A percentile compares a stretch with the other conserved stretches of the same genome.
Evolutionary conservation across 2,329 filamentous ascomycete genomes (phyloP).

Genomic region (Claviceps sp.): DNA sequence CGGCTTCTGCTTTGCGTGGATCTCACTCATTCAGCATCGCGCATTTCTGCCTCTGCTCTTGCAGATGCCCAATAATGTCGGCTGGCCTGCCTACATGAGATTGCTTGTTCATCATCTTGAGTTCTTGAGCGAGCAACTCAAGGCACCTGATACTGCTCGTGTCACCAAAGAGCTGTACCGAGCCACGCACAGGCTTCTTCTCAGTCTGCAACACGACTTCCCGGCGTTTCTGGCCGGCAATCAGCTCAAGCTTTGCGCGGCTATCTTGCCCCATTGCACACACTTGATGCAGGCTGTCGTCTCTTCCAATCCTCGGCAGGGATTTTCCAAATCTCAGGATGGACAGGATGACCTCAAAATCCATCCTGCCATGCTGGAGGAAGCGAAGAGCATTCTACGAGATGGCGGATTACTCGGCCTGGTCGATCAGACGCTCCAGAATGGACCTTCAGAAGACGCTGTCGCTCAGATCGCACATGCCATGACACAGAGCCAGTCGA

Average conservation of each 20-base stretch:
- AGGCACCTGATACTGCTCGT: slow-evolving; percentile 53
- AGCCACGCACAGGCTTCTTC: slow-evolving; percentile 66
- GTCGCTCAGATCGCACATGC: slow-evolving; percentile 65
- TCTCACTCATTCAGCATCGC: slow-evolving; percentile 70
- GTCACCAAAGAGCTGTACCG: slow-evolving; percentile 75
- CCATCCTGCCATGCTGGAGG: slow-evolving; percentile 49
- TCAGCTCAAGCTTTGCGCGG: slow-evolving; percentile 67
- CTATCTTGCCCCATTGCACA: slow-evolving; percentile 69
- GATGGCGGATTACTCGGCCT: slow-evolving; percentile 43
- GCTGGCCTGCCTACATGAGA: slow-evolving; percentile 65
- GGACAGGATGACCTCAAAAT: slow-evolving; percentile 61
- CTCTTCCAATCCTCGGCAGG: slow-evolving; percentile 61
- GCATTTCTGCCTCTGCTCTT: slow-evolving; percentile 72
- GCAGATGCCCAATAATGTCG: slow-evolving; percentile 48
- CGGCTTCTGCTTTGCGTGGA: slow-evolving; percentile 75
- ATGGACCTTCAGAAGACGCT: slow-evolving; percentile 55
- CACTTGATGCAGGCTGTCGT: slow-evolving; percentile 84
- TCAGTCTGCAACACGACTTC: slow-evolving; percentile 86
- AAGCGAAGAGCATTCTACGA: slow-evolving; percentile 43
- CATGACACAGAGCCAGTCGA: slow-evolving; percentile 46
- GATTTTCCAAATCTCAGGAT: slow-evolving; percentile 52
- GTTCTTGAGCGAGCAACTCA: slow-evolving; percentile 69
- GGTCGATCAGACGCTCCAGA: slow-evolving; percentile 44
- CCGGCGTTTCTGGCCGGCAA: slow-evolving; percentile 85
- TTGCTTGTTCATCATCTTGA: slow-evolving; percentile 59